Base-by-base conservation (phyloP, 306 rosid genomes). In the Bauhinia variegata region DNA sequence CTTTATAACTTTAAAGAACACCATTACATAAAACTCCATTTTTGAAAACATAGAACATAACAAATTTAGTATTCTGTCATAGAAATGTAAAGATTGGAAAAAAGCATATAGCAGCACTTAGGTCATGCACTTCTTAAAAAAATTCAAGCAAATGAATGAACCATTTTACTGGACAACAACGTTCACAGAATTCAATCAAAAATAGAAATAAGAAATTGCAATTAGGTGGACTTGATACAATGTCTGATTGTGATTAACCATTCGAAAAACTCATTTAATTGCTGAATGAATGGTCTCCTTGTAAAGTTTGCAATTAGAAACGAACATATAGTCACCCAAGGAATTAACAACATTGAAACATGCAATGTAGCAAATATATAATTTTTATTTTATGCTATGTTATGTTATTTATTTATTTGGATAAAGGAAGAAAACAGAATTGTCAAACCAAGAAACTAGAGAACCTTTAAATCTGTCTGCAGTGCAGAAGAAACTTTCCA, bases 391-490 rank as follows among this genome's bases (percentile, higher is more conserved):
- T 23, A n/a, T n/a, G n/a, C n/a, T n/a, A n/a, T n/a, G n/a, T n/a
- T n/a, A n/a, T n/a, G n/a, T 23, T 23, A 1, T n/a, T n/a, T n/a
- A n/a, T 2, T 23, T 23, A 1, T 23, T 23, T 23, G 28, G 28
- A 23, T 23, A 23, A 23, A 23, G 2, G 28, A 2, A 23, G 46
- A 68, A 70, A 54, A 56, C 49, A 75, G 38, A 48, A 13, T 44
- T 36, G 31, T 63, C 70, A 34, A 55, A 39, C 58, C 62, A 53
- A 71, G 60, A 55, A 78, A 60, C 63, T 70, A 67, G 60, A 75
- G 76, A 84, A 93, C 98, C 98, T 93, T 89, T 68, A 90, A 81
- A 89, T 89, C 91, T 12, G 91, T 84, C 71, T 88, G 98, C 79
- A 88, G 75, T 30, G 89, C 77, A 60, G 83, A 82, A 63, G 95